Evolutionary conservation across 2,329 filamentous ascomycete genomes (phyloP).

Genomic region (Sporothrix protearum): DNA sequence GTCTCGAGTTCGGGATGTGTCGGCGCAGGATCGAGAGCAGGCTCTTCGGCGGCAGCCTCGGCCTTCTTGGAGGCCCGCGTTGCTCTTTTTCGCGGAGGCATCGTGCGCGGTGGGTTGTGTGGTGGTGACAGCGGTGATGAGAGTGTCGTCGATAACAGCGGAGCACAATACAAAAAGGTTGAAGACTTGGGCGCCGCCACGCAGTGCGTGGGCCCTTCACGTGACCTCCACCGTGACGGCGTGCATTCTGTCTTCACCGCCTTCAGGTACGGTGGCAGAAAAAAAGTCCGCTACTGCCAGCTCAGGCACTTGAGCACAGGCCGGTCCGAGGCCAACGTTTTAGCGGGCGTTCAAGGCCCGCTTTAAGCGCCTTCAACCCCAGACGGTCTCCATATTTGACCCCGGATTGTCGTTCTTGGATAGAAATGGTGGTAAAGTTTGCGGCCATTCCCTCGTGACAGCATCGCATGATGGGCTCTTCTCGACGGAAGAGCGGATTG

Average conservation of each 20-base stretch:
- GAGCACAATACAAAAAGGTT: no score
- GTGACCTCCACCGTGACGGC: background rate
- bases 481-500: background rate
- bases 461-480: background rate
- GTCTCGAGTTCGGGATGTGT: background rate
- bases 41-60: conserved; percentile 1
- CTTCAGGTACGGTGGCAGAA: background rate
- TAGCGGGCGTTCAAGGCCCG: background rate
- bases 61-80: conserved; percentile 23
- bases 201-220: background rate
- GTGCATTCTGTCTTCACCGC: background rate
- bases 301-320: background rate
- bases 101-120: background rate
- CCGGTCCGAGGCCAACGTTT: background rate
- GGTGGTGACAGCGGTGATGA: background rate
- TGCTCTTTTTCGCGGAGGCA: conserved; percentile 20
- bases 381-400: background rate
- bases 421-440: background rate
- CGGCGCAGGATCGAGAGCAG: background rate
- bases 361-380: background rate
- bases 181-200: background rate
- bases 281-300: conserved; percentile 1
- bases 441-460: background rate
- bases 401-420: conserved; percentile 10
- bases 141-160: background rate